Evolutionary conservation across 2,329 filamentous ascomycete species (phyloP).

Genomic region (Diplodia scrobiculata): DNA sequence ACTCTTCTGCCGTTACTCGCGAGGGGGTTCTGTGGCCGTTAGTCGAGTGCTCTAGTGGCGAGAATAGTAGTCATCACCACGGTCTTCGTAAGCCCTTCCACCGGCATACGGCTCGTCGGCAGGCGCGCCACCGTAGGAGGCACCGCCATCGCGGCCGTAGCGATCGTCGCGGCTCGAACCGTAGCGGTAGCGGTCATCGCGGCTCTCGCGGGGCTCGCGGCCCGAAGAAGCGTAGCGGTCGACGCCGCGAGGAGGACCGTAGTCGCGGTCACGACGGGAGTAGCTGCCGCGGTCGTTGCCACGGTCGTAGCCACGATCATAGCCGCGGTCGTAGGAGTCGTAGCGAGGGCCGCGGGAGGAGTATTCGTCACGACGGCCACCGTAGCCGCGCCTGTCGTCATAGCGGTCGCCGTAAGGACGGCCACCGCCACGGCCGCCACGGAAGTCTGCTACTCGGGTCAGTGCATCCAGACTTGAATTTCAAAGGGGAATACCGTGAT

Average conservation of each 20-base stretch:
- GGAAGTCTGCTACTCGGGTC: conserved; percentile 46
- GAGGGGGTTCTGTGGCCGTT: conserved; percentile 40
- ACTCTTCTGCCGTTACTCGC: conserved; percentile 28
- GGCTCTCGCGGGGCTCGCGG: conserved; percentile 32
- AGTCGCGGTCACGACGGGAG: conserved; percentile 44
- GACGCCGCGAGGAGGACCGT: conserved; percentile 44
- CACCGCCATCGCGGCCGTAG: conserved; percentile 54
- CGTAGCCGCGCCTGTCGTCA: conserved; percentile 44
- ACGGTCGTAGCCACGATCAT: conserved; percentile 41
- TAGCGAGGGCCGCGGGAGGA: conserved; percentile 48
- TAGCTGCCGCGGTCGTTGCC: conserved; percentile 47
- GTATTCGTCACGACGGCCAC: conserved; percentile 53
- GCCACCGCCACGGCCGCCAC: conserved; percentile 48
- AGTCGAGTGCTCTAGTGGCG: conserved; percentile 39
- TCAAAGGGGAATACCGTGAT: conserved; percentile 15
- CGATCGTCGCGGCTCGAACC: conserved; percentile 49
- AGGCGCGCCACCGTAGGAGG: conserved; percentile 41
- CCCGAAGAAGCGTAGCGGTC: conserved; percentile 41
- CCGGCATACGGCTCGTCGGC: conserved; percentile 42
- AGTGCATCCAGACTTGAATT: conserved; percentile 17
- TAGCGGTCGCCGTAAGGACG: conserved; percentile 52
- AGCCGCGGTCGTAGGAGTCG: conserved; percentile 43
- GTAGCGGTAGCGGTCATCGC: conserved; percentile 54
- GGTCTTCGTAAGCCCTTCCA: conserved; percentile 46
- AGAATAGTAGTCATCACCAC: conserved; percentile 52